These are phyloP conservation scores for Thecaphora frezii DNA, from an alignment of 1,284 basidiomycete genomes.

Conservation along the genomic window DNA sequence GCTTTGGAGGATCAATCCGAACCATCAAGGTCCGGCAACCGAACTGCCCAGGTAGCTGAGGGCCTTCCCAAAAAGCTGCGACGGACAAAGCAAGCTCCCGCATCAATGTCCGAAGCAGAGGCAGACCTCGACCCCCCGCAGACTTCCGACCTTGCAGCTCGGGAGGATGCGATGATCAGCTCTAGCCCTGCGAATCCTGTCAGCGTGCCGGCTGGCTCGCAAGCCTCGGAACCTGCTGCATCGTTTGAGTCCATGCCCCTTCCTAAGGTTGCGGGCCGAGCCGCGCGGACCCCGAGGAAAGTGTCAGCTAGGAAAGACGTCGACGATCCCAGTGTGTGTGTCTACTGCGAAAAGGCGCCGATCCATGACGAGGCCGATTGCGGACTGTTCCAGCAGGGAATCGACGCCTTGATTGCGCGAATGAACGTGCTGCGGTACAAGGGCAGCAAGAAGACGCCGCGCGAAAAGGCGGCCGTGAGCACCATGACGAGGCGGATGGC, in stretches of 20 bases:
- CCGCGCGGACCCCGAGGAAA: slow-evolving; percentile 4
- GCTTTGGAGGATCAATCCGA: too few species aligned
- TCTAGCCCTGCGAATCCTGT: too few species aligned
- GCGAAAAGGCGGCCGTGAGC: neutral
- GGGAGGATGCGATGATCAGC: too few species aligned
- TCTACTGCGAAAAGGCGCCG: slow-evolving; percentile 12
- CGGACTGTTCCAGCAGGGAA: slow-evolving; percentile 14
- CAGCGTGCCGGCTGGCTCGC: too few species aligned
- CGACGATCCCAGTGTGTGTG: slow-evolving; percentile 4
- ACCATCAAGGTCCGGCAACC: too few species aligned
- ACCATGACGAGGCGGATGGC: neutral
- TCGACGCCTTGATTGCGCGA: slow-evolving; percentile 12
- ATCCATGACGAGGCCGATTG: slow-evolving; percentile 14
- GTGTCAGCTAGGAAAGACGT: neutral
- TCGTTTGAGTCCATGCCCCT: neutral
- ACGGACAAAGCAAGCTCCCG: too few species aligned
- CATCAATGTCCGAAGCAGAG: too few species aligned
- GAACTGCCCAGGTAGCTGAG: too few species aligned
- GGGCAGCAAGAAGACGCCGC: slow-evolving; percentile 6
- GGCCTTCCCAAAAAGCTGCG: too few species aligned
- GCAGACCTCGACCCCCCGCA: too few species aligned
- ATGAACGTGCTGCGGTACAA: slow-evolving; percentile 11
- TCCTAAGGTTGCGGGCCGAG: slow-evolving; percentile 5
- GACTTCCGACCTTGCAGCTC: too few species aligned
- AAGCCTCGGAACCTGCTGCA: neutral